These are phyloP conservation scores for Phellopilus nigrolimitatus DNA, from an alignment of 1,284 basidiomycete species.

Conservation along the genomic window DNA sequence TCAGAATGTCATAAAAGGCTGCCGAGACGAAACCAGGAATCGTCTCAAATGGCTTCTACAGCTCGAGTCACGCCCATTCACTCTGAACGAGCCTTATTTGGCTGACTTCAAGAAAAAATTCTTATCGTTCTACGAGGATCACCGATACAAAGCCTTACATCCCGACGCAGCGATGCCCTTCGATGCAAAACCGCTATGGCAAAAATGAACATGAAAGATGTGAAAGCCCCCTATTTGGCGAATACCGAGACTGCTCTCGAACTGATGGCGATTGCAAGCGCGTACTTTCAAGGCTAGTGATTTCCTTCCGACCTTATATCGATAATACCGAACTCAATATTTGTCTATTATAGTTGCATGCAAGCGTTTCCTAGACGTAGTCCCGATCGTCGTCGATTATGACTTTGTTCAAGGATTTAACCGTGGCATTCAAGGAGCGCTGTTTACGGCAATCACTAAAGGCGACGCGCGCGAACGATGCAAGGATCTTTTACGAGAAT, in stretches of 20 bases:
- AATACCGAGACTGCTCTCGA: conserved; percentile 53
- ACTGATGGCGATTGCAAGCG: conserved; percentile 68
- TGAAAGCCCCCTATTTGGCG: conserved; percentile 40
- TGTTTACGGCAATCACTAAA: conserved; percentile 43
- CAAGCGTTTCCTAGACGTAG: conserved; percentile 61
- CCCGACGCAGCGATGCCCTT: too few relatives aligned
- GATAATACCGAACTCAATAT: neutral
- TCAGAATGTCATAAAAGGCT: conserved; percentile 41
- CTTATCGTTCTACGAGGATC: conserved; percentile 41
- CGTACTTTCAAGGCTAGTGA: conserved; percentile 64
- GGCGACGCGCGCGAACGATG: conserved; percentile 45
- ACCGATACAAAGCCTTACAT: conserved; percentile 29
- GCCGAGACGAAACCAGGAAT: conserved; percentile 36
- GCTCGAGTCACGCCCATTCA: conserved; percentile 52
- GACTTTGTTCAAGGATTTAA: conserved; percentile 43
- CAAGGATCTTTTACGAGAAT: conserved; percentile 50
- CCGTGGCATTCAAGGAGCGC: conserved; percentile 38
- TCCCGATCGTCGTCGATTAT: conserved; percentile 60
- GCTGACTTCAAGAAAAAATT: conserved; percentile 55
- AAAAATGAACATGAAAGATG: conserved; percentile 40
- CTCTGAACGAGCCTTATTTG: conserved; percentile 56
- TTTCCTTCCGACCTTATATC: neutral
- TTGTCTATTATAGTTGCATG: conserved; percentile 48
- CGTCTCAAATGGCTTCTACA: conserved; percentile 47
- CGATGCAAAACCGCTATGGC: conserved; percentile 23